These are phyloP conservation scores for Kalaharituber pfeilii DNA, from an alignment of 2,329 filamentous ascomycete genomes.

Conservation along the genomic window DNA sequence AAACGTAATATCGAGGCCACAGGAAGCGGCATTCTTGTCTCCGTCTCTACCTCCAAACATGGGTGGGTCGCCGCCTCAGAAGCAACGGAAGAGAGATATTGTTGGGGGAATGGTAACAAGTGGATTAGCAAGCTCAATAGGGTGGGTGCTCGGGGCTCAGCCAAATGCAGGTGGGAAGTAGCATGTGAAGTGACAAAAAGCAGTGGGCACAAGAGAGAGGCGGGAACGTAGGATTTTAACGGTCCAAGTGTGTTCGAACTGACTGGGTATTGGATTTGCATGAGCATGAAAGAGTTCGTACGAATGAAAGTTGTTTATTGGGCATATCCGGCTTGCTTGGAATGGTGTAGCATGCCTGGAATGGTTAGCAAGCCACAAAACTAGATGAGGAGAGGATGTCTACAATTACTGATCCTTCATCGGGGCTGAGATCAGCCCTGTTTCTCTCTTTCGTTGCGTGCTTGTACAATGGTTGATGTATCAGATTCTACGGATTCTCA, in stretches of 20 bases:
- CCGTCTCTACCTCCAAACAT: constrained; percentile 9
- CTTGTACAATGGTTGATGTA: too few relatives aligned
- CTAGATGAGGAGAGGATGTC: too few relatives aligned
- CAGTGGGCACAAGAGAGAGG: neutral
- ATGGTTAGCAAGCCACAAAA: too few relatives aligned
- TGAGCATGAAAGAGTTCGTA: neutral
- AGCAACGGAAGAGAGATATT: constrained; percentile 50
- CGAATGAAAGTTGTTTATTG: neutral
- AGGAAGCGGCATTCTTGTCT: constrained; percentile 15
- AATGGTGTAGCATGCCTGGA: neutral
- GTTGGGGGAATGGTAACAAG: too few relatives aligned
- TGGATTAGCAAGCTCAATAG: constrained; percentile 48
- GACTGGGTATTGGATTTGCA: neutral
- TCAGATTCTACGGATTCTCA: too few relatives aligned
- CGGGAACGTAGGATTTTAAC: too few relatives aligned
- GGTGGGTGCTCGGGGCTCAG: constrained; percentile 48
- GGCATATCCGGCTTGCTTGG: neutral
- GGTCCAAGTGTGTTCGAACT: too few relatives aligned
- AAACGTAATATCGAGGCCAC: constrained; percentile 27
- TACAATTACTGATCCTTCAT: too few relatives aligned
- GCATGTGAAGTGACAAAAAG: neutral
- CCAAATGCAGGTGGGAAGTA: constrained; percentile 20
- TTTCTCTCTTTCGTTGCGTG: too few relatives aligned
- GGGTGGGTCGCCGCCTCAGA: constrained; percentile 22
- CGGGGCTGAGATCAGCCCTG: too few relatives aligned